Base-by-base conservation (phyloP, 306 rosid genomes). In the Glycine soja region DNA sequence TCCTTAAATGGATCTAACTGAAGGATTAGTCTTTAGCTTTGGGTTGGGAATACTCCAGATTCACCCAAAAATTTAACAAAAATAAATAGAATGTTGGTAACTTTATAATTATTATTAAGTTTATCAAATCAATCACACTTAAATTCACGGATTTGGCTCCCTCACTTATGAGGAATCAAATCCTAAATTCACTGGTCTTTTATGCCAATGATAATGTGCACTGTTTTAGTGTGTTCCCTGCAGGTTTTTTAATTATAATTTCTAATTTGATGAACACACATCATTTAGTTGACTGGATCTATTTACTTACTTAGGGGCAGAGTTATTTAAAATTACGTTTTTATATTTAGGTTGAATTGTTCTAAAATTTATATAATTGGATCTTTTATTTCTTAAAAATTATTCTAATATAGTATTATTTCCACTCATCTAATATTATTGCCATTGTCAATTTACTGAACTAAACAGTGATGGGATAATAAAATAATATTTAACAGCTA, bases 401-500 rank as follows among this genome's bases (percentile, higher is more conserved):
- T 2, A 48, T 0, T 10, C 30, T 14, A 18, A 43, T 34, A 34
- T 34, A 4, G 4, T 47, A 10, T 51, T 65, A 18, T 51, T 52
- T 40, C 54, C 4, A 18, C 8, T 18, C 67, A 24, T 66, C n/a
- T 66, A 42, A 24, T 42, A 15, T 18, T 19, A 52, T 48, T 38
- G 40, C 18, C n/a, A 8, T 10, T 52, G 18, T 51, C 42, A 52
- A 73, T 81, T 38, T 38, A 38, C 79, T 73, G 59, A 81, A 64
- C 14, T 34, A 72, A 43, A 13, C 56, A 64, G 24, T 72, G 5
- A 42, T n/a, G 42, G 46, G n/a, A 5, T 48, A 2, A 24, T 65
- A 40, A 65, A 64, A 36, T 15, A 40, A 8, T 69, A 15, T 48
- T 79, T 63, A 53, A 77, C 75, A 51, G 71, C 52, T 42, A 10